These are phyloP conservation scores for Chaetomiaceae sp. DNA, from an alignment of 2,329 filamentous ascomycete genomes.

Conservation along the genomic window DNA sequence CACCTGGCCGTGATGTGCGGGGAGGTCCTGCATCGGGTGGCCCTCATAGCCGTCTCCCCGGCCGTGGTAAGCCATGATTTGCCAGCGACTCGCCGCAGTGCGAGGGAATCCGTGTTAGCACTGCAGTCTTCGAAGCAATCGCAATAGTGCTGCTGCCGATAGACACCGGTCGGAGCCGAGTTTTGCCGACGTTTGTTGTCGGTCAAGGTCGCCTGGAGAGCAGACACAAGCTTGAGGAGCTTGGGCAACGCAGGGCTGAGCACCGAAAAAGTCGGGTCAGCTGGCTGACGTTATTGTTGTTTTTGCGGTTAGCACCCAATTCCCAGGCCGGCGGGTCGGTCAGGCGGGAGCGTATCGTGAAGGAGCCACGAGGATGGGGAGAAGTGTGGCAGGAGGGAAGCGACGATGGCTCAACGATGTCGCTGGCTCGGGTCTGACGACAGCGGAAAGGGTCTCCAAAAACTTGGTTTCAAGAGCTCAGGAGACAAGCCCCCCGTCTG, in stretches of 20 bases:
- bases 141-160: not conserved
- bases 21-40: constrained; percentile 62
- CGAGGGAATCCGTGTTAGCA: constrained; percentile 8
- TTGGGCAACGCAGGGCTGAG: not conserved
- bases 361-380: not conserved
- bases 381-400: not conserved
- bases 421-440: constrained; percentile 9
- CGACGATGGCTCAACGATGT: constrained; percentile 7
- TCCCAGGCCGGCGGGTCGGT: constrained; percentile 10
- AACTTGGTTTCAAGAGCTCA: constrained; percentile 24
- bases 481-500: constrained; percentile 20
- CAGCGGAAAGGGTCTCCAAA: constrained; percentile 13
- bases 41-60: constrained; percentile 54
- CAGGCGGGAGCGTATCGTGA: not conserved
- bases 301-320: constrained; percentile 11
- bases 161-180: not conserved
- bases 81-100: constrained; percentile 12
- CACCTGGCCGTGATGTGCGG: constrained; percentile 51
- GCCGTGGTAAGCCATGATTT: constrained; percentile 61
- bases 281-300: constrained; percentile 7
- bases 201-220: not conserved
- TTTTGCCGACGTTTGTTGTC: not conserved
- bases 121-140: not conserved
- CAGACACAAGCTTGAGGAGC: not conserved
- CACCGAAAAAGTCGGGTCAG: constrained; percentile 13